These are phyloP conservation scores for Conringia planisiliqua DNA, from an alignment of 345 rosid species.

Conservation along the genomic window DNA sequence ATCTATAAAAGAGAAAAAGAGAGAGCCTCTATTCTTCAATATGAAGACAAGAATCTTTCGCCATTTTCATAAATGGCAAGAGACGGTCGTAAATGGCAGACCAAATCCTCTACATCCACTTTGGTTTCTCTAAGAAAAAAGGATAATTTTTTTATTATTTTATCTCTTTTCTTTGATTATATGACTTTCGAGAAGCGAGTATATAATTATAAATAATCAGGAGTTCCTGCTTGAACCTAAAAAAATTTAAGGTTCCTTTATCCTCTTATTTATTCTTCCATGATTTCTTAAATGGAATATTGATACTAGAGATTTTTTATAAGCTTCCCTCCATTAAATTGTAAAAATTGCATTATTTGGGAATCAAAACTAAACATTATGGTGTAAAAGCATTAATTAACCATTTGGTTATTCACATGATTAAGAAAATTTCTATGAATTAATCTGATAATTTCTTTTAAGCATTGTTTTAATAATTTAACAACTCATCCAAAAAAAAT, in stretches of 20 bases:
- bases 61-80: neutral
- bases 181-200: neutral
- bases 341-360: too few relatives aligned
- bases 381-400: too few relatives aligned
- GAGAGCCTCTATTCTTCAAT: slow-evolving; percentile 17
- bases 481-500: too few relatives aligned
- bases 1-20: neutral
- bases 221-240: neutral
- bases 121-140: neutral
- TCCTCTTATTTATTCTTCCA: neutral
- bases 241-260: too few relatives aligned
- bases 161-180: neutral
- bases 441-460: too few relatives aligned
- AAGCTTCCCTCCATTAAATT: too few relatives aligned
- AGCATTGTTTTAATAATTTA: too few relatives aligned
- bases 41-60: slow-evolving; percentile 23
- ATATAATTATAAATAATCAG: neutral
- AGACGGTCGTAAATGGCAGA: slow-evolving; percentile 30
- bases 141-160: neutral
- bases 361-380: too few relatives aligned
- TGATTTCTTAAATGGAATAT: neutral
- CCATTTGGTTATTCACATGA: too few relatives aligned
- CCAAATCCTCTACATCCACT: slow-evolving; percentile 9
- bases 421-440: too few relatives aligned
- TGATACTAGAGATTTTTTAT: neutral